Percentiles rank a stretch among this genome's conserved stretches.
Evolutionary conservation across 768 basidiomycete genomes (phyloP).

Genomic region (Xerocomellus intermedius): DNA sequence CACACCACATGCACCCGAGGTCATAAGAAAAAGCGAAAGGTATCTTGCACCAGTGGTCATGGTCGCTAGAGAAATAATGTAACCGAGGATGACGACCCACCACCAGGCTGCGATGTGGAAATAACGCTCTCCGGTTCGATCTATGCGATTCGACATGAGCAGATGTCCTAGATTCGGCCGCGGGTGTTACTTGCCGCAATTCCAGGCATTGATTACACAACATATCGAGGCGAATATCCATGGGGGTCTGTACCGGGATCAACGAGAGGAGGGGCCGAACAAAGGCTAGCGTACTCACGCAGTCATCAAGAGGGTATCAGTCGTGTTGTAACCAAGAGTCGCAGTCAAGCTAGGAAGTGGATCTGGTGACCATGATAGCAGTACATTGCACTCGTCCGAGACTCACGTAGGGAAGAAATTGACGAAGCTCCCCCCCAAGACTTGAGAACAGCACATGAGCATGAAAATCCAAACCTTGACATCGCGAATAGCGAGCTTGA

Average conservation of each 20-base stretch:
- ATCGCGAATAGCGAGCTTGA: conserved; percentile 57
- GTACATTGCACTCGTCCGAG: neutral
- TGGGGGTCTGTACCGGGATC: conserved; percentile 45
- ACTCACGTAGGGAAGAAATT: conserved; percentile 58
- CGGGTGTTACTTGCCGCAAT: conserved; percentile 37
- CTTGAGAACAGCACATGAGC: conserved; percentile 47
- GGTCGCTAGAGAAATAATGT: conserved; percentile 56
- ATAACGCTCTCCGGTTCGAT: conserved; percentile 62
- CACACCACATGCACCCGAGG: conserved; percentile 46
- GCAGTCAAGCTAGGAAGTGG: conserved; percentile 43
- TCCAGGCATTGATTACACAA: conserved; percentile 52
- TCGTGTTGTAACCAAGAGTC: conserved; percentile 62
- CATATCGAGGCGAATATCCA: conserved; percentile 56
- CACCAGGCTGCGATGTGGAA: conserved; percentile 57
- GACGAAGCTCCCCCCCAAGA: conserved; percentile 57
- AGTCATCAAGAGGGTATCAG: conserved; percentile 54
- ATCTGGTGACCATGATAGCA: neutral
- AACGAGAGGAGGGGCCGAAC: neutral
- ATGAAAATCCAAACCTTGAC: conserved; percentile 54
- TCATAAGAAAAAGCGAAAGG: conserved; percentile 65
- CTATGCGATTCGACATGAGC: conserved; percentile 27
- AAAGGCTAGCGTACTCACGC: conserved; percentile 43
- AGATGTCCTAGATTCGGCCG: neutral
- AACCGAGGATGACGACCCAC: conserved; percentile 61
- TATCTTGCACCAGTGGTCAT: conserved; percentile 52